Base-by-base conservation (phyloP, 768 basidiomycete genomes). In the Auriscalpium orientale region DNA sequence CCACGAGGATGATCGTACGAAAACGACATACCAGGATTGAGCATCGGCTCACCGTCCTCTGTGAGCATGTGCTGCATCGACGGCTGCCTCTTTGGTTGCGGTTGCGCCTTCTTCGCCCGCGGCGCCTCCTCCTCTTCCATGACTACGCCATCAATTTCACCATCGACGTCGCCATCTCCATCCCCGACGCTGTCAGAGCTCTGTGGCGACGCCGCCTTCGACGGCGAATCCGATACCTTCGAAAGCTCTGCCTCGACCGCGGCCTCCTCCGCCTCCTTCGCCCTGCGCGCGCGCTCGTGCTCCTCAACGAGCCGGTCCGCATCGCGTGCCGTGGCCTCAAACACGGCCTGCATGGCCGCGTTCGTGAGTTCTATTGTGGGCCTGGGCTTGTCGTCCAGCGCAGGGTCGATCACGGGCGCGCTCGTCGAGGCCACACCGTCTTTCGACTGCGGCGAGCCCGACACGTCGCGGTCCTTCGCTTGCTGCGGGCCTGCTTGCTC, bases 21-120 rank as follows among this genome's bases (percentile, higher is more conserved):
- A 50, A 45, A 16, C 9, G 16, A 70, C 79, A 28, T 45, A 85
- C 84, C 82, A 70, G 84, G 81, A 67, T 83, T 82, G 60, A 86
- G 68, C 81, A 85, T 85, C 6, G 82, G 78, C 62, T 80, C 81
- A 9, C 80, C 82, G 64, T 85, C 83, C 63, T 83, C 82, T 2
- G 80, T 83, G 15, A 83, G 70, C 60, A 83, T 78, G 20, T 54
- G 28, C 22, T 13, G 33, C 38, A 37, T 44, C 46, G 33, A n/a
- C 38, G 49, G 22, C 18, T 37, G 35, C 34, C 33, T 47, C 18
- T 43, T 43, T 8, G 40, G 15, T 8, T 4, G 40, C 40, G 15
- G 40, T 8, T 10, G 35, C 46, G 46, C 50, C 54, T 22, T 57
- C 50, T 13, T 47, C 28, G 33, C 44, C 51, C 18, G 5, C 28